These are phyloP conservation scores for Aspergillus asperescens DNA, from an alignment of 495 filamentous ascomycete species.

Conservation along the genomic window DNA sequence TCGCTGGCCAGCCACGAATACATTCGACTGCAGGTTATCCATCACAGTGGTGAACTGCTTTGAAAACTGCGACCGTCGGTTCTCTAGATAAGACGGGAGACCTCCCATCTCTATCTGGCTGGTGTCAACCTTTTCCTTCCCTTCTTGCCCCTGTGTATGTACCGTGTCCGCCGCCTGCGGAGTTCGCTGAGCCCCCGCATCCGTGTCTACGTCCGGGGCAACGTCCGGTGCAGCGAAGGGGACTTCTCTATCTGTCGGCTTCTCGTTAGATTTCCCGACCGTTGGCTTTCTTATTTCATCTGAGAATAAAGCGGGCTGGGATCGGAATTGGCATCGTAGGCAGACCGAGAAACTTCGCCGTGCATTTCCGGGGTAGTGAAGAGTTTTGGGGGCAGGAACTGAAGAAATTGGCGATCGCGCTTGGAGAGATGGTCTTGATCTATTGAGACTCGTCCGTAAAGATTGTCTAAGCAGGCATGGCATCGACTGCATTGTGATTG, in stretches of 20 bases:
- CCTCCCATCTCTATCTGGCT: conserved; percentile 19
- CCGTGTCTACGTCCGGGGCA: conserved; percentile 14
- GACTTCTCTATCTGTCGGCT: conserved; percentile 14
- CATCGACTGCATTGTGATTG: conserved; percentile 41
- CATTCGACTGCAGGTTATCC: conserved; percentile 81
- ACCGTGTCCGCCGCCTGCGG: conserved; percentile 10
- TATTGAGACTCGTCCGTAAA: conserved; percentile 26
- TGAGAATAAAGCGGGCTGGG: conserved; percentile 19
- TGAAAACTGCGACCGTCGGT: conserved; percentile 63
- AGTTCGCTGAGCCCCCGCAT: conserved; percentile 22
- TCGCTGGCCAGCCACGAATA: conserved; percentile 77
- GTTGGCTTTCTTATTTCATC: conserved; percentile 24
- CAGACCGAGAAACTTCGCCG: conserved; percentile 35
- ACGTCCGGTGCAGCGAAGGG: conserved; percentile 13
- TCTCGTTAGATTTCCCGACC: conserved; percentile 17
- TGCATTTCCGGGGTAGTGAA: conserved; percentile 17
- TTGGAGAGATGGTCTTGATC: conserved; percentile 24
- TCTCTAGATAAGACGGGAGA: conserved; percentile 75
- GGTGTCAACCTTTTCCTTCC: conserved; percentile 3
- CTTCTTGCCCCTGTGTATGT: conserved; percentile 7
- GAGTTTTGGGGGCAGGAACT: conserved; percentile 18
- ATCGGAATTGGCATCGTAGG: conserved; percentile 38
- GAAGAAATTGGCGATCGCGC: conserved; percentile 19
- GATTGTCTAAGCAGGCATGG: conserved; percentile 40
- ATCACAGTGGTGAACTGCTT: conserved; percentile 73